phyloP scores from a whole-genome alignment of 2,329 filamentous ascomycete species.

The Aureobasidium sp. region DNA sequence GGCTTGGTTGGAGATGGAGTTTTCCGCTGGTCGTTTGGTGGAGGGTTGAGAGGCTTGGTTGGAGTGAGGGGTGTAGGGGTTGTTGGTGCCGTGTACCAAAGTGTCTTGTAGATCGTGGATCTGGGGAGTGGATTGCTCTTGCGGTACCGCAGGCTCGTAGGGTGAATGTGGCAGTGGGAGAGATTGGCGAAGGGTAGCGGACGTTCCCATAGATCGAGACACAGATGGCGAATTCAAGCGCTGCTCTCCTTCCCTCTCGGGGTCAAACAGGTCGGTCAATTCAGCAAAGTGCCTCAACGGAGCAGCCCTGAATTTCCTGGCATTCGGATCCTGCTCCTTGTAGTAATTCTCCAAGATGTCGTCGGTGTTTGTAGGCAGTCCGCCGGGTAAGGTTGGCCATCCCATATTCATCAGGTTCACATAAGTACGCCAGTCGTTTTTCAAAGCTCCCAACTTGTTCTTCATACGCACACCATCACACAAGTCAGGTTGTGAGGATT shows the following conservation, averaged over 20 bases:
- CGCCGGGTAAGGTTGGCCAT: background rate
- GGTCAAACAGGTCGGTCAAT: background rate
- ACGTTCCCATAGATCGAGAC: background rate
- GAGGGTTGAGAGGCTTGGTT: background rate
- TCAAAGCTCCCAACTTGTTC: slow-evolving; percentile 1
- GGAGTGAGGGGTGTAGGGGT: background rate
- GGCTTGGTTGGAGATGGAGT: background rate
- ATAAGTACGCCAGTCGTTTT: background rate
- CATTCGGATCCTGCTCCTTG: background rate
- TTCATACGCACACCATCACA: slow-evolving; percentile 2
- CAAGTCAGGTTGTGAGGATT: background rate
- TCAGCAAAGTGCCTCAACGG: background rate
- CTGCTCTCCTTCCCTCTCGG: background rate
- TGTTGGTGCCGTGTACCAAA: background rate
- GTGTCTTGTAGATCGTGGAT: background rate
- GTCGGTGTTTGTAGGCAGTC: background rate
- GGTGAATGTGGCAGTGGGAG: background rate
- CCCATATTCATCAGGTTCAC: background rate
- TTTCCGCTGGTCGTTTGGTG: background rate
- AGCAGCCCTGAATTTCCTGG: background rate
- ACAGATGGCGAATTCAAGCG: background rate
- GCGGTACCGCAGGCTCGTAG: background rate
- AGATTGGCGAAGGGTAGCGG: background rate
- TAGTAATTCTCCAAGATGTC: background rate
- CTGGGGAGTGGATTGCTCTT: background rate